phyloP scores from a whole-genome alignment of 140 eudicot genomes.

The Stevia rebaudiana region DNA sequence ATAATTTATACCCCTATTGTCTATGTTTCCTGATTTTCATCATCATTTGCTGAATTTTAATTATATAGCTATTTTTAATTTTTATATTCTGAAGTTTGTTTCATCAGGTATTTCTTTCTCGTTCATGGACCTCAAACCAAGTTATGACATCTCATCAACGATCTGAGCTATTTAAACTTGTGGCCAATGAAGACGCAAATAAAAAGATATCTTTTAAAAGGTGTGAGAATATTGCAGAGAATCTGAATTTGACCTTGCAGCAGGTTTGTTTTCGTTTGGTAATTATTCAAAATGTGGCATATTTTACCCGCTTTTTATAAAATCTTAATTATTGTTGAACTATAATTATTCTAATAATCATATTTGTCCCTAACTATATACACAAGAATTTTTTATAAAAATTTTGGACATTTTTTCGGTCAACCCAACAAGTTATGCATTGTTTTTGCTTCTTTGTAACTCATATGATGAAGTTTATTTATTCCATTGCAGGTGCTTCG shows the following conservation, averaged over 20 bases:
- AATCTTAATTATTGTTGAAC: not conserved
- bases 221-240: constrained; percentile 70
- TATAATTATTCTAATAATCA: not conserved
- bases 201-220: constrained; percentile 57
- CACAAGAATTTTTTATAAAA: not conserved
- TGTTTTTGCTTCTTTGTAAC: constrained; percentile 5
- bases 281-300: not conserved
- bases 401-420: not conserved
- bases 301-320: not conserved
- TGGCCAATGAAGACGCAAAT: constrained; percentile 39
- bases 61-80: not conserved
- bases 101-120: constrained; percentile 48
- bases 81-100: constrained; percentile 10
- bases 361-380: not conserved
- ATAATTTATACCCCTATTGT: not conserved
- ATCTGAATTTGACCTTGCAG: constrained; percentile 71
- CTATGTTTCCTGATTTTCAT: not conserved
- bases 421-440: not conserved
- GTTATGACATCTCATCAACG: constrained; percentile 89
- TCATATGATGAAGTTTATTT: not conserved
- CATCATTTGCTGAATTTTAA: constrained; percentile 8
- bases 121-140: constrained; percentile 71
- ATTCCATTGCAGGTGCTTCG: constrained; percentile 51
- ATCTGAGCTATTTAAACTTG: constrained; percentile 57
- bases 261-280: constrained; percentile 55